phyloP scores from a whole-genome alignment of 192 early-diverging fungal species.

The Coemansia sp. region DNA sequence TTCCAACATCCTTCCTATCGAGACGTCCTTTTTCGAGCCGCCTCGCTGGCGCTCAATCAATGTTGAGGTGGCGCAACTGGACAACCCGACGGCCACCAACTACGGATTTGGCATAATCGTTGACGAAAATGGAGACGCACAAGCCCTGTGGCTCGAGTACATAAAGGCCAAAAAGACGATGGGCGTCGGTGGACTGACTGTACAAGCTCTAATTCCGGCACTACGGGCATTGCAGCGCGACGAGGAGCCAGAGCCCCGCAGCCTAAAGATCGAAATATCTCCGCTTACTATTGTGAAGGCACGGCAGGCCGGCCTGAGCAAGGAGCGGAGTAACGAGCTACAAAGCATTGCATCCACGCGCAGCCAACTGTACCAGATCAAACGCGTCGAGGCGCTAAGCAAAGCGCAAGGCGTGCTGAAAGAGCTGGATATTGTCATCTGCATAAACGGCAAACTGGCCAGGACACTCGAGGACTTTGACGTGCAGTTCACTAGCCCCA shows the following conservation, averaged over 20 bases:
- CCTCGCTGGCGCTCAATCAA: slow-evolving; percentile 50
- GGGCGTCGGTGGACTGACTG: slow-evolving; percentile 54
- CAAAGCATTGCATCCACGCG: slow-evolving; percentile 57
- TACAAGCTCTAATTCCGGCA: slow-evolving; percentile 52
- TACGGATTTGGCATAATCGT: slow-evolving; percentile 39
- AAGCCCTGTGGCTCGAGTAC: slow-evolving; percentile 41
- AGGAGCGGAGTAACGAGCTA: slow-evolving; percentile 59
- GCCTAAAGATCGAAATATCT: slow-evolving; percentile 64
- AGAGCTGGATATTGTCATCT: slow-evolving; percentile 69
- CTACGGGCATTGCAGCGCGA: slow-evolving; percentile 54
- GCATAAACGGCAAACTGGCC: slow-evolving; percentile 63
- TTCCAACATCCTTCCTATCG: slow-evolving; percentile 60
- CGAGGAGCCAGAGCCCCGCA: slow-evolving; percentile 56
- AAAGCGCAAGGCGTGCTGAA: slow-evolving; percentile 57
- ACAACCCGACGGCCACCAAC: slow-evolving; percentile 26
- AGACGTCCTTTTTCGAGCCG: slow-evolving; percentile 19
- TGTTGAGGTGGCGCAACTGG: slow-evolving; percentile 29
- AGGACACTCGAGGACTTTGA: slow-evolving; percentile 63
- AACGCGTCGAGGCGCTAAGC: slow-evolving; percentile 59
- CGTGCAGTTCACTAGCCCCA: slow-evolving; percentile 55
- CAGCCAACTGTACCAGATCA: slow-evolving; percentile 59
- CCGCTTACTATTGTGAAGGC: slow-evolving; percentile 62
- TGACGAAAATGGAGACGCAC: slow-evolving; percentile 34
- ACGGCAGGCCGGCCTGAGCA: slow-evolving; percentile 60
- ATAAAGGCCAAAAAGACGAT: slow-evolving; percentile 49